Evolutionary conservation across 805 yeast species (phyloP).

Genomic region (Suhomyces prunicola): DNA sequence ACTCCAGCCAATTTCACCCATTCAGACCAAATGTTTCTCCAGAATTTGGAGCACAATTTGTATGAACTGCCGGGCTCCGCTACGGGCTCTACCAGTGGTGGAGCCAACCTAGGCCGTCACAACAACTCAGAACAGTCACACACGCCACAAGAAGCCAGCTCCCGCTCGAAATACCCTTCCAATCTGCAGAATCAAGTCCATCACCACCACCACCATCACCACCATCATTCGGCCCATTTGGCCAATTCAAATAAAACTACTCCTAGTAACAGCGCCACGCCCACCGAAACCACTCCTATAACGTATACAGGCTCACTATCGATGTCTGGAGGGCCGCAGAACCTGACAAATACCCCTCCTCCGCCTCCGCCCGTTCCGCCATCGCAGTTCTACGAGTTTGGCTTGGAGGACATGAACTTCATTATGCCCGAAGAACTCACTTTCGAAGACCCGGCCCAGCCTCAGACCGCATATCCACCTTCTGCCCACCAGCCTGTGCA

Average conservation of each 20-base stretch:
- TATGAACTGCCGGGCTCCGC: slow-evolving; percentile 15
- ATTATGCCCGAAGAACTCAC: slow-evolving; percentile 32
- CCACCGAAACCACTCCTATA: slow-evolving; percentile 2
- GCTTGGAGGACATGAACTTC: slow-evolving; percentile 23
- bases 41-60: slow-evolving; percentile 28
- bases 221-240: slow-evolving; percentile 1
- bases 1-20: slow-evolving; percentile 18
- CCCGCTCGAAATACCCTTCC: not conserved
- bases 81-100: slow-evolving; percentile 4
- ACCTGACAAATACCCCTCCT: not conserved
- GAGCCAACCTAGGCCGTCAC: slow-evolving; percentile 7
- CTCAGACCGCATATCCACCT: slow-evolving; percentile 29
- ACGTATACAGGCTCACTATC: not conserved
- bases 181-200: not conserved
- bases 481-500: slow-evolving; percentile 16
- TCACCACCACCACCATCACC: slow-evolving; percentile 5
- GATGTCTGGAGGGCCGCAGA: not conserved
- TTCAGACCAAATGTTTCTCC: slow-evolving; percentile 24
- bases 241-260: not conserved
- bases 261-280: not conserved
- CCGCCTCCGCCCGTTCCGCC: slow-evolving; percentile 2
- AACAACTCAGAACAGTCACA: not conserved
- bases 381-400: slow-evolving; percentile 17
- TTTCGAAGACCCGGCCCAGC: slow-evolving; percentile 9
- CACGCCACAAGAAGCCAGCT: slow-evolving; percentile 1